Evolutionary conservation across 2,329 filamentous ascomycete genomes (phyloP).

Genomic region (Phoma sp.): DNA sequence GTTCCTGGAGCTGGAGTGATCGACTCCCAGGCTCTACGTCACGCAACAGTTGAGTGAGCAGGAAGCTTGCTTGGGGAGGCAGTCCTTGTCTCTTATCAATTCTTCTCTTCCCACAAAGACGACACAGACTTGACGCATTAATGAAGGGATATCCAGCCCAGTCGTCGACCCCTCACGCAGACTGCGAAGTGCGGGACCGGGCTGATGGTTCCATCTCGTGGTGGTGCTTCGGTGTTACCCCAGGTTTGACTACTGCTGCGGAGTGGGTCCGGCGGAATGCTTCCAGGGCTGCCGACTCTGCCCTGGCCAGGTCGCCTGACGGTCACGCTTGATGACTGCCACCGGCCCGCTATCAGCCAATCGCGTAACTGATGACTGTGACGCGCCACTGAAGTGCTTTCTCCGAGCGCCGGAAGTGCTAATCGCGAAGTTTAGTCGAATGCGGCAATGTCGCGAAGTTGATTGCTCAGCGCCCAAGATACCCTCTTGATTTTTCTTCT

Average conservation of each 20-base stretch:
- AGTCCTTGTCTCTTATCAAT: too few species aligned
- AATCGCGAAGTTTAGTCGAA: slow-evolving; percentile 16
- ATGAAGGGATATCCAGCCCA: neutral
- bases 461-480: slow-evolving; percentile 18
- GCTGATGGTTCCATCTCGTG: neutral
- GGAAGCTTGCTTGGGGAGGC: too few species aligned
- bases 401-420: slow-evolving; percentile 15
- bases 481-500: slow-evolving; percentile 1
- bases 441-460: slow-evolving; percentile 14
- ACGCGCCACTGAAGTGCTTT: slow-evolving; percentile 15
- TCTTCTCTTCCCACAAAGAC: too few species aligned
- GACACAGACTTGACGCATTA: too few species aligned
- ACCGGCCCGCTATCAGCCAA: neutral
- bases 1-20: slow-evolving; percentile 6
- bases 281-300: slow-evolving; percentile 3
- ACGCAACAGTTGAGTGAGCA: neutral
- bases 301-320: slow-evolving; percentile 11
- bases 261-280: slow-evolving; percentile 11
- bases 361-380: slow-evolving; percentile 6
- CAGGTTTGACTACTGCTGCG: slow-evolving; percentile 17
- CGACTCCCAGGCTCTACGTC: slow-evolving; percentile 8
- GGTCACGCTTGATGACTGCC: slow-evolving; percentile 14
- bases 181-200: slow-evolving; percentile 1
- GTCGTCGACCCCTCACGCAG: neutral
- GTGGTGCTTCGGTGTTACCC: slow-evolving; percentile 17